phyloP scores from a whole-genome alignment of 345 rosid genomes.

The Linum tenue region DNA sequence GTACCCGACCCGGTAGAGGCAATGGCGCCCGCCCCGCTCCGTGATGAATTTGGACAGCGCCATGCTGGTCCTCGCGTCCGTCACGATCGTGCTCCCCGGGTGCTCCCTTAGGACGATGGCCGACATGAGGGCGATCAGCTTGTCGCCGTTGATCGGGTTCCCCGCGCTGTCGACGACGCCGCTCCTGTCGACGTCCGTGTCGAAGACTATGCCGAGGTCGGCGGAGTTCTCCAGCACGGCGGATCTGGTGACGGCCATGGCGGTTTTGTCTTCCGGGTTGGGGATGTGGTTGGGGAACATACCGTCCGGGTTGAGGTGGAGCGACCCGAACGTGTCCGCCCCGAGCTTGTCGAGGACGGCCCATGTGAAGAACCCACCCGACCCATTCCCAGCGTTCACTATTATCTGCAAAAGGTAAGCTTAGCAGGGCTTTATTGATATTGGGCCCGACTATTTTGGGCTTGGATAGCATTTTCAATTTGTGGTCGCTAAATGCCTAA shows the following conservation, averaged over 20 bases:
- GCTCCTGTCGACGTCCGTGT: slow-evolving; percentile 89
- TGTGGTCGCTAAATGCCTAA: no score
- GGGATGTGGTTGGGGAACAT: slow-evolving; percentile 95
- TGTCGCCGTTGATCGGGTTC: slow-evolving; percentile 82
- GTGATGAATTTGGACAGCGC: slow-evolving; percentile 57
- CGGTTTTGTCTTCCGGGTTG: slow-evolving; percentile 75
- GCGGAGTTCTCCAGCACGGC: slow-evolving; percentile 66
- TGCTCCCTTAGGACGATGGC: slow-evolving; percentile 74
- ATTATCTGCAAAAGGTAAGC: no score
- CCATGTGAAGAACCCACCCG: slow-evolving; percentile 92
- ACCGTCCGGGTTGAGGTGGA: slow-evolving; percentile 82
- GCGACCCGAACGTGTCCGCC: slow-evolving; percentile 81
- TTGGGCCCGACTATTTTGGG: no score
- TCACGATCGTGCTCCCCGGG: slow-evolving; percentile 68
- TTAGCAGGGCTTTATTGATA: no score
- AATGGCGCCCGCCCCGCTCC: slow-evolving; percentile 71
- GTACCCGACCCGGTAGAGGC: slow-evolving; percentile 84
- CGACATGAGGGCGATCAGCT: slow-evolving; percentile 80
- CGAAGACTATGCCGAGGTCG: slow-evolving; percentile 87
- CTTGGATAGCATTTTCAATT: no score
- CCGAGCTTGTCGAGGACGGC: slow-evolving; percentile 83
- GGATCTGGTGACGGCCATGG: slow-evolving; percentile 75
- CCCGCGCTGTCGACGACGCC: slow-evolving; percentile 78
- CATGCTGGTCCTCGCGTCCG: slow-evolving; percentile 90
- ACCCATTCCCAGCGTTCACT: slow-evolving; percentile 88